These are phyloP conservation scores for Acanthochlamys bracteata DNA, from an alignment of 106 monocot genomes.

Conservation along the genomic window DNA sequence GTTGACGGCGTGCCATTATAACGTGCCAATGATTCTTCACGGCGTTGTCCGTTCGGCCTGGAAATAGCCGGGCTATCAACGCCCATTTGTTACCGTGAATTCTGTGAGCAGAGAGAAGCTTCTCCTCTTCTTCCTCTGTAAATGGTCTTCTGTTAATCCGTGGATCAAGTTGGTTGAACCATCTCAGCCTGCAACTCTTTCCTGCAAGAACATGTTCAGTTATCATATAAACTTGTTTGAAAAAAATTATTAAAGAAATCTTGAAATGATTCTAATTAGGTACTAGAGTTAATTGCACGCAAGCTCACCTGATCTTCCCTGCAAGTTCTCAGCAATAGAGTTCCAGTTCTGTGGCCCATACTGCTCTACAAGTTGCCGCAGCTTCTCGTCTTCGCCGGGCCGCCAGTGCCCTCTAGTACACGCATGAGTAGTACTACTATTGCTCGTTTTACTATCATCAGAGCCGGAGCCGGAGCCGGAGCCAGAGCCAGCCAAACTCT, in stretches of 20 bases:
- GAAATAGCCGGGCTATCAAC: constrained; percentile 70
- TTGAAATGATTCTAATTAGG: too few species aligned
- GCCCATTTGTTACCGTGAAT: constrained; percentile 90
- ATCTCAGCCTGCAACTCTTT: constrained; percentile 86
- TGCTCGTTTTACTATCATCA: constrained; percentile 8
- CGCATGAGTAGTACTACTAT: background rate
- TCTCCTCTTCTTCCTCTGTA: constrained; percentile 71
- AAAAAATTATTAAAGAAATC: too few species aligned
- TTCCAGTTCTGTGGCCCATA: constrained; percentile 96
- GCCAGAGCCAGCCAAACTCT: background rate
- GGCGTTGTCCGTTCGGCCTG: constrained; percentile 84
- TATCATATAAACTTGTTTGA: background rate
- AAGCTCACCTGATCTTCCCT: constrained; percentile 69
- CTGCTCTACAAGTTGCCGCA: constrained; percentile 56
- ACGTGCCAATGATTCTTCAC: constrained; percentile 98
- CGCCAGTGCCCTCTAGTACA: constrained; percentile 78
- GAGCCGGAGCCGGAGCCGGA: constrained; percentile 1
- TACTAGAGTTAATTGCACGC: too few species aligned
- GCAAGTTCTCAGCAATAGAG: constrained; percentile 67
- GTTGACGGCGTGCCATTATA: constrained; percentile 52
- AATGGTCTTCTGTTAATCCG: constrained; percentile 77
- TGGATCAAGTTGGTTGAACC: constrained; percentile 93
- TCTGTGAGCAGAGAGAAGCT: constrained; percentile 56
- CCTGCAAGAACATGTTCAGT: constrained; percentile 21
- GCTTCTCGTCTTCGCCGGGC: constrained; percentile 77